phyloP scores from a whole-genome alignment of 163 green algal genomes.

The Smithsoniella earleae region DNA sequence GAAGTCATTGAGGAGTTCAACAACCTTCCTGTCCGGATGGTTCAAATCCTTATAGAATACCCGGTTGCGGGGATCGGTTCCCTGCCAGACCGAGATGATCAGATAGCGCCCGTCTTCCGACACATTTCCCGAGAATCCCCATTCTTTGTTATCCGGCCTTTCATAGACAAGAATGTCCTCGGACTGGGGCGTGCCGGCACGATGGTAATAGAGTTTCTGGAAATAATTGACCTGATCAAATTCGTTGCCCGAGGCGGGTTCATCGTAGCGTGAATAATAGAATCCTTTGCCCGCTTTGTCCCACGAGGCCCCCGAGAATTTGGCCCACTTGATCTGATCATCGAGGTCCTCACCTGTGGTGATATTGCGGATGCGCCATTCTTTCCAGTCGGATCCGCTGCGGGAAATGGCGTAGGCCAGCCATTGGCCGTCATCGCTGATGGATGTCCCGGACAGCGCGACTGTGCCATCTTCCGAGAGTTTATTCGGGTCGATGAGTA shows the following conservation, averaged over 20 bases:
- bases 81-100: too few relatives aligned
- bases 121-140: too few relatives aligned
- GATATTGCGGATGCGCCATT: constrained; percentile 57
- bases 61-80: too few relatives aligned
- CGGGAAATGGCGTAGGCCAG: too few relatives aligned
- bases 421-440: too few relatives aligned
- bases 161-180: too few relatives aligned
- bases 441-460: too few relatives aligned
- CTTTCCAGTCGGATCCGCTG: constrained; percentile 79
- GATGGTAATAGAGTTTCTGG: constrained; percentile 78
- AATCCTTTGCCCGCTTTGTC: constrained; percentile 71
- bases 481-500: constrained; percentile 90
- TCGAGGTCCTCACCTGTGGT: constrained; percentile 41
- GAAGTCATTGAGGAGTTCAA: too few relatives aligned
- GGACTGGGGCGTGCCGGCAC: constrained; percentile 58
- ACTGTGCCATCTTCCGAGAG: constrained; percentile 64
- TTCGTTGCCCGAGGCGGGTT: constrained; percentile 52
- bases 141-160: too few relatives aligned
- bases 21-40: too few relatives aligned
- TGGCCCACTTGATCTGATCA: constrained; percentile 76
- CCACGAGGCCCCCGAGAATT: constrained; percentile 76
- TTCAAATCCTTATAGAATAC: too few relatives aligned
- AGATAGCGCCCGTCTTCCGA: too few relatives aligned
- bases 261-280: constrained; percentile 75
- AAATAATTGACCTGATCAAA: constrained; percentile 54